phyloP scores from a whole-genome alignment of 352 stramenopile genomes.

The Phytophthora sp. region DNA sequence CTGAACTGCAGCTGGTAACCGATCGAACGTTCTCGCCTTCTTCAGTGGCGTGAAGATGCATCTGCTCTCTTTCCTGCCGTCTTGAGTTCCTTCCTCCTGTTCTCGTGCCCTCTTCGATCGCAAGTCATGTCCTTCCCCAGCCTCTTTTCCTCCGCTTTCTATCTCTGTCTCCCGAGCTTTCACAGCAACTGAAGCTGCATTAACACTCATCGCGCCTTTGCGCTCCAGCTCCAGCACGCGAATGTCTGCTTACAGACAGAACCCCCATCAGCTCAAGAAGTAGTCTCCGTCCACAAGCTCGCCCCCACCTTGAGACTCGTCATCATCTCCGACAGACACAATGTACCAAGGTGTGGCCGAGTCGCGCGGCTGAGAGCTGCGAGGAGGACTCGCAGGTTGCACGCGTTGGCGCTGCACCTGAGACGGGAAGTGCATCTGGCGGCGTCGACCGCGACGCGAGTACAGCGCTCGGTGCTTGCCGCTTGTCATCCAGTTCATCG shows the following conservation, averaged over 20 bases:
- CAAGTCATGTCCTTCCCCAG: not conserved
- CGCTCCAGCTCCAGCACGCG: constrained; percentile 56
- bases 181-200: not conserved
- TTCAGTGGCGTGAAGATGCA: constrained; percentile 72
- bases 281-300: not conserved
- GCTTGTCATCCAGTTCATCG: constrained; percentile 81
- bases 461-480: constrained; percentile 59
- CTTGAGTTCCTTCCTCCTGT: not conserved
- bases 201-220: constrained; percentile 13
- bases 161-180: not conserved
- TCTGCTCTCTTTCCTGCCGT: constrained; percentile 16
- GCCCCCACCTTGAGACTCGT: constrained; percentile 56
- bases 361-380: constrained; percentile 18
- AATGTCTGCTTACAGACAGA: constrained; percentile 45
- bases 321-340: constrained; percentile 40
- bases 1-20: not conserved
- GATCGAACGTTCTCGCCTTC: constrained; percentile 35
- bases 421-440: constrained; percentile 60
- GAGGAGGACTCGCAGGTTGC: constrained; percentile 10
- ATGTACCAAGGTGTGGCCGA: constrained; percentile 63
- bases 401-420: constrained; percentile 47
- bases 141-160: not conserved
- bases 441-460: constrained; percentile 46
- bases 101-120: constrained; percentile 8
- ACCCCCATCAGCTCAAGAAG: not conserved